Evolutionary conservation across 2,329 filamentous ascomycete genomes (phyloP).

Genomic region (Ophiosphaerella narmari): DNA sequence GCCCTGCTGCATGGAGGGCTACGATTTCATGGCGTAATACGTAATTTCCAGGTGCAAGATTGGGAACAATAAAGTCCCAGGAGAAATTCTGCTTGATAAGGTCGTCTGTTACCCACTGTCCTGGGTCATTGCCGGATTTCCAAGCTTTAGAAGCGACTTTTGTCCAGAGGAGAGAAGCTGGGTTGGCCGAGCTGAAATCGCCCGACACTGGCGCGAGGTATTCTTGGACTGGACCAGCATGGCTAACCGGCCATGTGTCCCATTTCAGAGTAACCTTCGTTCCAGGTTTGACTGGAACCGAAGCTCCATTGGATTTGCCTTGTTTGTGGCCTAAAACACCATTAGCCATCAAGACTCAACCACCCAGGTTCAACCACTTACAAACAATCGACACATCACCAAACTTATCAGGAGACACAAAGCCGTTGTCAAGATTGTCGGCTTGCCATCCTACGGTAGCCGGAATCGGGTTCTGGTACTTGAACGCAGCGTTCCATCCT

Average conservation of each 20-base stretch:
- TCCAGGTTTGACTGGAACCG: conserved; percentile 41
- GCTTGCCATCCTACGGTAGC: conserved; percentile 40
- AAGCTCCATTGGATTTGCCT: conserved; percentile 36
- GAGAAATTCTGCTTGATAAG: conserved; percentile 53
- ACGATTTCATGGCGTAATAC: conserved; percentile 60
- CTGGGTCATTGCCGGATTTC: conserved; percentile 30
- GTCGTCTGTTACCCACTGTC: conserved; percentile 43
- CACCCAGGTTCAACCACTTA: no score
- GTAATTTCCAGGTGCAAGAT: conserved; percentile 55
- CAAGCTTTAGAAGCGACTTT: conserved; percentile 36
- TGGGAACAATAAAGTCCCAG: conserved; percentile 51
- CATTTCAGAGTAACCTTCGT: conserved; percentile 38
- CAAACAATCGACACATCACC: no score
- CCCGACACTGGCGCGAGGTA: conserved; percentile 42
- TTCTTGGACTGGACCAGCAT: conserved; percentile 42
- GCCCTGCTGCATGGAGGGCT: conserved; percentile 52
- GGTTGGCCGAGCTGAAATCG: conserved; percentile 27
- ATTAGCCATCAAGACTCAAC: no score
- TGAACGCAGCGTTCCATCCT: conserved; percentile 38
- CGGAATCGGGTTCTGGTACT: conserved; percentile 37
- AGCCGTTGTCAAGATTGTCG: conserved; percentile 45
- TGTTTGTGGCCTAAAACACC: conserved; percentile 34
- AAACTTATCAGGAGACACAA: conserved; percentile 29
- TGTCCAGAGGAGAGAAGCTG: conserved; percentile 32
- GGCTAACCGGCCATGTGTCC: conserved; percentile 37